Evolutionary conservation across 1,139 yeast species (phyloP).

Genomic region (Geotrichum restrictum): DNA sequence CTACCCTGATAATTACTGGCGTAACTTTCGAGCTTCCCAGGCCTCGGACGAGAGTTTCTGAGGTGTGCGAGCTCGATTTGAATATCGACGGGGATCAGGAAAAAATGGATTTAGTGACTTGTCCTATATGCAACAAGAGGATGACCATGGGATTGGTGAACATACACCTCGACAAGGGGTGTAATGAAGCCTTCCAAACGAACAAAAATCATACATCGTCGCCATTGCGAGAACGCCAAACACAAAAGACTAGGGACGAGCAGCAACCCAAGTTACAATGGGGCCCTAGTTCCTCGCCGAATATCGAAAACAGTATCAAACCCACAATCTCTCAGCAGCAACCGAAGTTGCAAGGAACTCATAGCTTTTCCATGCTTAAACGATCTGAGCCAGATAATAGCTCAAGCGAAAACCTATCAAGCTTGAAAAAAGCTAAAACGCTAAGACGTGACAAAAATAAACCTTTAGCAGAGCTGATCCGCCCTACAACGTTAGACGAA

Average conservation of each 20-base stretch:
- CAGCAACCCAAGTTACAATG: not conserved
- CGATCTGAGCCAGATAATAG: not conserved
- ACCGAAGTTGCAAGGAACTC: not conserved
- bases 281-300: not conserved
- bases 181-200: constrained; percentile 22
- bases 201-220: not conserved
- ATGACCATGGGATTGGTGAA: constrained; percentile 37
- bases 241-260: not conserved
- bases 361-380: not conserved
- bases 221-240: not conserved
- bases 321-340: constrained; percentile 2
- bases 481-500: constrained; percentile 71
- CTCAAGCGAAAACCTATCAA: not conserved
- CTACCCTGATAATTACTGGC: not conserved
- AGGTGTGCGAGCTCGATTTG: no score
- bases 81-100: not conserved
- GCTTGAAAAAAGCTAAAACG: constrained; percentile 11
- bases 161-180: constrained; percentile 40
- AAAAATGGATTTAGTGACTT: constrained; percentile 23
- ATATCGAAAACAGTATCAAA: constrained; percentile 2
- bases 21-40: not conserved
- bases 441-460: constrained; percentile 14
- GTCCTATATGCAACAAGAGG: constrained; percentile 39
- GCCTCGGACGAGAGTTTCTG: not conserved
- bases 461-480: constrained; percentile 80